Percentiles rank a stretch among this genome's conserved stretches.
These are phyloP conservation scores for Sporisorium sorghi DNA, from an alignment of 1,284 basidiomycete genomes.

Conservation along the genomic window DNA sequence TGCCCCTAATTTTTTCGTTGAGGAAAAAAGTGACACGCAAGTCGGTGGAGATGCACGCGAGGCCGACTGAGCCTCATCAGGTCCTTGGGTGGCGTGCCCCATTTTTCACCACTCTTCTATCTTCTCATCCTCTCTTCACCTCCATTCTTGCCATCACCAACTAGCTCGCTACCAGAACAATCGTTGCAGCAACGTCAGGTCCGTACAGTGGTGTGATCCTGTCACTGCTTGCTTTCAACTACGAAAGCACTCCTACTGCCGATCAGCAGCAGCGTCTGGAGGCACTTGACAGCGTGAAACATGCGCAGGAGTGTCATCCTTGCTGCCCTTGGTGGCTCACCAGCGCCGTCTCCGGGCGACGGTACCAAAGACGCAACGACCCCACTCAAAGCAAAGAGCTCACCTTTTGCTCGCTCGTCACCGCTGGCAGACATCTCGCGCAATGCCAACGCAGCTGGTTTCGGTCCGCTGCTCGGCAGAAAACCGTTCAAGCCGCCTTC, in stretches of 20 bases:
- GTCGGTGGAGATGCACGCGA: background rate
- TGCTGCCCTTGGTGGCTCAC: constrained; percentile 39
- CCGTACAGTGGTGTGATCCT: background rate
- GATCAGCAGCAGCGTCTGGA: constrained; percentile 1
- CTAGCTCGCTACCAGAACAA: background rate
- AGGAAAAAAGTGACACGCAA: constrained; percentile 6
- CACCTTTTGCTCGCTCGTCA: constrained; percentile 21
- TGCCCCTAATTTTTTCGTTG: background rate
- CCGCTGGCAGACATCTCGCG: constrained; percentile 39
- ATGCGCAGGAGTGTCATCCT: constrained; percentile 50
- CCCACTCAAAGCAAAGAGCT: constrained; percentile 23
- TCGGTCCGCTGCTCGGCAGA: constrained; percentile 53
- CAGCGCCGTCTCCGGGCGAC: constrained; percentile 18
- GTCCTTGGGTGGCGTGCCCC: too few relatives aligned
- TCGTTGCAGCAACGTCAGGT: background rate
- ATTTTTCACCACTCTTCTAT: background rate
- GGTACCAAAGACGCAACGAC: constrained; percentile 17
- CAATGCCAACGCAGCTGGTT: constrained; percentile 60
- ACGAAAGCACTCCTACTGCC: too few relatives aligned
- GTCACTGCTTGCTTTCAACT: background rate
- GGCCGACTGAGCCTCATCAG: constrained; percentile 6
- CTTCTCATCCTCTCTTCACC: background rate
- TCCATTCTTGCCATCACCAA: background rate
- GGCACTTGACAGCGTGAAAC: constrained; percentile 5
- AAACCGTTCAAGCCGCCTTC: constrained; percentile 67